Evolutionary conservation across 331 rosid species (phyloP), one percentile per base, ranked within the genome.

Genomic region (Arachis monticola): DNA sequence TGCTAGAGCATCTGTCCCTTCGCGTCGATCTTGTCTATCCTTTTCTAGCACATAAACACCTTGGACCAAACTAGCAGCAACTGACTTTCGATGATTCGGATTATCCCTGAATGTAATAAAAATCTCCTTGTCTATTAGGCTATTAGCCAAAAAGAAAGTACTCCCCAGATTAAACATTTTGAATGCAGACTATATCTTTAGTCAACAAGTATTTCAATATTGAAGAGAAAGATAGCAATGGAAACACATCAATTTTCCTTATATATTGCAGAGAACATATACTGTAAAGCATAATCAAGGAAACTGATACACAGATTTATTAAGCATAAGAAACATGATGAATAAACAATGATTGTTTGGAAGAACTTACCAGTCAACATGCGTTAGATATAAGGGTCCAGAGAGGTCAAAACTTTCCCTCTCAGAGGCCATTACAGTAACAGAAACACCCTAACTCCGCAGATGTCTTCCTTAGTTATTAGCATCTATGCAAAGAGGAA

Each of bases 31-130:
- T 78, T 92, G 99, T 35, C 93, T 77, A 69, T 95, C 99, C 67
- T 96, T 89, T 68, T 92, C 99, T 17, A 87, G 80, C 68, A 95
- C 32, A 46, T 95, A 90, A 72, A 87, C 99, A 73, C 96, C 96
- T 67, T 92, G 89, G 67, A 95, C 97, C 85, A 95, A 88, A 89
- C 96, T 80, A 44, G 99, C 97, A 40, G 97, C 97, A 59, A 92
- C 89, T 8, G 99, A 86, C 75, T 83, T 87, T 74, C 86, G 78
- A 76, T 95, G 93, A 76, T 87, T 22, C 8, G 79, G 68, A 73
- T 89, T 84, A 48, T 85, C 87, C 99, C 99, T 95, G 83, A 51
- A 76, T 44, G 67, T 35, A 2, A 35, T 35, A 35, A 35, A 35
- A 35, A 35, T 35, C 3, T 44, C 32, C 52, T 56, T 9, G 47